Evolutionary conservation across 2,329 filamentous ascomycete species (phyloP), one percentile per base, ranked within the genome.

Genomic region (Fusarium redolens): DNA sequence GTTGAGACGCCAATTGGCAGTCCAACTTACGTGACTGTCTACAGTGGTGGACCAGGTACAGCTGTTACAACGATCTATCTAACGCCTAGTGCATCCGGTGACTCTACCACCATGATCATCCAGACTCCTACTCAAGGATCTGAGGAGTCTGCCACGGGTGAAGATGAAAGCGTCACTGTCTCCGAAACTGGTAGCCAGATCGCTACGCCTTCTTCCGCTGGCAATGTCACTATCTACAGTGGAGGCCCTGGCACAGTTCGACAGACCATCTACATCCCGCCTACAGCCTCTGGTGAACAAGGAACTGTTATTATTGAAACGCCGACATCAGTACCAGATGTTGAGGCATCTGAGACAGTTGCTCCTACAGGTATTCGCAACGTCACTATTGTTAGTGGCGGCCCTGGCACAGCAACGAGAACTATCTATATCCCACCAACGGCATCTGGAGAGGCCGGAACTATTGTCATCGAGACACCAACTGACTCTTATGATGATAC

Each of bases 61-160:
- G 55, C 47, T 12, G n/a, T 33, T 1, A 56, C 38, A 4, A 71
- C 68, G 14, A 62, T 55, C 18, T 66, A 57, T 7, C 3, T 61
- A 7, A 45, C 61, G 8, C 60, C 54, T 1, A 67, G 41, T 18
- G 44, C 13, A 7, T 40, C 45, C 7, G 68, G 61, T 0, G 68
- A 60, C 0, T 65, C 43, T 1, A 70, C 68, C 7, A 71, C 57
- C 3, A 44, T 71, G 30, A 20, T 64, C 13, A 69, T 72, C 4
- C 50, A 72, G 9, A 72, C 70, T 4, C 70, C 70, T 3, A 71
- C 69, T 1, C 43, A 44, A 17, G 28, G 33, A 15, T 2, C n/a
- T 0, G 28, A 28, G 2, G 28, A 22, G 5, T 25, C 31, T 13
- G 30, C 17, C 0, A 60, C 43, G 8, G 40, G 25, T 3, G 17